Evolutionary conservation across 352 stramenopile species (phyloP).

Genomic region (Lagenidium sp.): DNA sequence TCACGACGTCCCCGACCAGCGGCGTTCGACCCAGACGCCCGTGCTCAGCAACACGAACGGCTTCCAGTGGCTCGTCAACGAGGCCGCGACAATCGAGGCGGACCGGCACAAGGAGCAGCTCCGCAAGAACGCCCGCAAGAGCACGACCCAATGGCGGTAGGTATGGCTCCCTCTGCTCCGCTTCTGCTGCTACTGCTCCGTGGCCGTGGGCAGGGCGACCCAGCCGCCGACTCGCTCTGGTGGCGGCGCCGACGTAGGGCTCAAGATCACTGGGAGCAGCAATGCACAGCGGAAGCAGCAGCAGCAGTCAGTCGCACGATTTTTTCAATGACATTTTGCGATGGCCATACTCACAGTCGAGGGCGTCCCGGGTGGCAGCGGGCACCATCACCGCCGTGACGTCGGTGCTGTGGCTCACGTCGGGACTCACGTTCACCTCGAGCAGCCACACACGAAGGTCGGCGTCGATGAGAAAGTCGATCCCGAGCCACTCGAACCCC

Average conservation of each 20-base stretch:
- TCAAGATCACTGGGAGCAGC: no score
- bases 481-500: constrained; percentile 82
- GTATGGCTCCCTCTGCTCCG: no score
- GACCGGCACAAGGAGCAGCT: constrained; percentile 30
- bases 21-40: constrained; percentile 18
- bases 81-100: constrained; percentile 41
- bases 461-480: constrained; percentile 76
- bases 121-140: constrained; percentile 36
- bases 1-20: constrained; percentile 23
- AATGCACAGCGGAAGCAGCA: no score
- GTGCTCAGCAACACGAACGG: constrained; percentile 47
- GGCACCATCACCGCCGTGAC: constrained; percentile 46
- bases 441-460: constrained; percentile 53
- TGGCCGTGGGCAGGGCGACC: no score
- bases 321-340: no score
- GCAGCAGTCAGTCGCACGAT: no score
- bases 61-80: constrained; percentile 68
- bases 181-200: no score
- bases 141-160: constrained; percentile 27
- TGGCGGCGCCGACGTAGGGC: no score
- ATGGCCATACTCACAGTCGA: constrained; percentile 43
- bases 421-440: constrained; percentile 84
- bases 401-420: constrained; percentile 71
- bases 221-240: no score
- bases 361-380: constrained; percentile 30